Conservation (phyloP, 768 basidiomycete species). For the Leucogyrophana mollusca region DNA sequence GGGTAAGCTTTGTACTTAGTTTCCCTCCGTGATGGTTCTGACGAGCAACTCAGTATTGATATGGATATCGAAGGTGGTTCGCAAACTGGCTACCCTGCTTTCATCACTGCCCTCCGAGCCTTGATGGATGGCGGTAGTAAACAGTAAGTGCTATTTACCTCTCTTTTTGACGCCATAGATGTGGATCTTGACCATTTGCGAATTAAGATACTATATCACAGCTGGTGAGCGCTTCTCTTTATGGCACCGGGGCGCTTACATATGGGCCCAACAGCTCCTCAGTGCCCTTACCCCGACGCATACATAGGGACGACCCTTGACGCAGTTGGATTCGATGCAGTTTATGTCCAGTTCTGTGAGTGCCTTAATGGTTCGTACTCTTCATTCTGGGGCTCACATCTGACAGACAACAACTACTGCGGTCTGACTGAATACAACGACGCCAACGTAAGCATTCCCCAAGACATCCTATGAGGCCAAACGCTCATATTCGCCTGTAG, state of each 20-base stretch:
- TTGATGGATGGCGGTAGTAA: slow-evolving; percentile 28
- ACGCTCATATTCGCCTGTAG: slow-evolving; percentile 24
- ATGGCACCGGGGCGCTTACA: too few relatives aligned
- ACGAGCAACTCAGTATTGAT: slow-evolving; percentile 30
- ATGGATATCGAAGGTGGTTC: slow-evolving; percentile 49
- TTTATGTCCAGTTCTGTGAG: slow-evolving; percentile 51
- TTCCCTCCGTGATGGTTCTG: not conserved
- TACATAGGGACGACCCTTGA: slow-evolving; percentile 42
- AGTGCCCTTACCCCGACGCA: slow-evolving; percentile 50
- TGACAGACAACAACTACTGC: slow-evolving; percentile 48
- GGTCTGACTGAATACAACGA: slow-evolving; percentile 40
- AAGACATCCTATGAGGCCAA: not conserved
- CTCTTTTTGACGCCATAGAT: not conserved
- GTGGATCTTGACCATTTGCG: too few relatives aligned
- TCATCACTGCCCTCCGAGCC: slow-evolving; percentile 23
- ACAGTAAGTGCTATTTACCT: slow-evolving; percentile 18
- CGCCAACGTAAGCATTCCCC: slow-evolving; percentile 28
- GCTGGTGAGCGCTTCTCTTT: slow-evolving; percentile 26
- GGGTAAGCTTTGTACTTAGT: slow-evolving; percentile 41
- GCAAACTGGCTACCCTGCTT: slow-evolving; percentile 26
- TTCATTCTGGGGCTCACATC: slow-evolving; percentile 14
- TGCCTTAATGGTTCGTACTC: not conserved
- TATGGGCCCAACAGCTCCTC: slow-evolving; percentile 23
- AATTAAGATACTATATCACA: slow-evolving; percentile 42
- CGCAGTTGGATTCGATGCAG: slow-evolving; percentile 43